phyloP scores from a whole-genome alignment of 1,284 basidiomycete species.

The Acaromyces ingoldii region DNA sequence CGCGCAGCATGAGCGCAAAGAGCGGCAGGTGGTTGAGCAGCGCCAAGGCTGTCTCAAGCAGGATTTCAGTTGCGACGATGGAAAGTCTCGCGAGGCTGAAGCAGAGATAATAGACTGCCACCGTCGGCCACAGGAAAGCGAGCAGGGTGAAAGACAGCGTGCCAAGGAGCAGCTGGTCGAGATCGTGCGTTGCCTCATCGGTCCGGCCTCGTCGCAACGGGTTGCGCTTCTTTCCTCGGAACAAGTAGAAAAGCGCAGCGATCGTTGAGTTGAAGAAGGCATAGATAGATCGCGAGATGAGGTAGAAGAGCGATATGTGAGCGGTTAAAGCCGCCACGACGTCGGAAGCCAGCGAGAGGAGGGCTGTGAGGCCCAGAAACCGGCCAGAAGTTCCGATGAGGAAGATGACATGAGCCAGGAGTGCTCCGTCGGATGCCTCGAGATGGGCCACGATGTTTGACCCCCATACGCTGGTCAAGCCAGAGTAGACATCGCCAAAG shows the following conservation, averaged over 20 bases:
- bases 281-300: slow-evolving; percentile 64
- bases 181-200: slow-evolving; percentile 84
- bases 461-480: slow-evolving; percentile 62
- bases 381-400: slow-evolving; percentile 59
- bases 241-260: slow-evolving; percentile 82
- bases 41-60: slow-evolving; percentile 49
- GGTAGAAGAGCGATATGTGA: slow-evolving; percentile 71
- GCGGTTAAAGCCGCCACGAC: slow-evolving; percentile 64
- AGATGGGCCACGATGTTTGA: neutral
- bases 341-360: slow-evolving; percentile 66
- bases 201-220: slow-evolving; percentile 68
- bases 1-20: slow-evolving; percentile 76
- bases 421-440: slow-evolving; percentile 2
- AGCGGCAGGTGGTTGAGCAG: slow-evolving; percentile 85
- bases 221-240: slow-evolving; percentile 63
- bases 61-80: slow-evolving; percentile 53
- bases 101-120: slow-evolving; percentile 74
- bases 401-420: slow-evolving; percentile 55
- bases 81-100: slow-evolving; percentile 65
- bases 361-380: slow-evolving; percentile 65
- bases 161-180: slow-evolving; percentile 89
- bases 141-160: slow-evolving; percentile 90
- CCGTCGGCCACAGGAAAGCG: slow-evolving; percentile 84
- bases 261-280: slow-evolving; percentile 62
- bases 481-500: slow-evolving; percentile 67